Evolutionary conservation across 768 basidiomycete genomes (phyloP).

Genomic region (Mrakia hoshinonis): DNA sequence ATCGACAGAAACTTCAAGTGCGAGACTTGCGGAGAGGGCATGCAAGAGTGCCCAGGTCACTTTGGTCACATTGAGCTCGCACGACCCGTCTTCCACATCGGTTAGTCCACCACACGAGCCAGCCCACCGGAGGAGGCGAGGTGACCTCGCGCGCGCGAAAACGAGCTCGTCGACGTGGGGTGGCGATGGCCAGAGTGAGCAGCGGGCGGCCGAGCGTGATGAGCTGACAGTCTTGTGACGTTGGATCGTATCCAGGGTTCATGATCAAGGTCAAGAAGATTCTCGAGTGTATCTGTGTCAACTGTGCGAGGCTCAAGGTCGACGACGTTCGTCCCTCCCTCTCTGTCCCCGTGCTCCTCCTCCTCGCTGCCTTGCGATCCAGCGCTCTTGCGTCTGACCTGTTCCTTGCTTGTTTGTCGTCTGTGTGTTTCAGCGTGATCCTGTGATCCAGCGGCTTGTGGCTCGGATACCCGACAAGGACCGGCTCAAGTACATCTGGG

Average conservation of each 20-base stretch:
- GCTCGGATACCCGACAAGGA: slow-evolving; percentile 39
- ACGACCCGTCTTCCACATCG: slow-evolving; percentile 93
- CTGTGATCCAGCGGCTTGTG: slow-evolving; percentile 34
- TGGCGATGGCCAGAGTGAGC: neutral
- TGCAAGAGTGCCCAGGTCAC: slow-evolving; percentile 98
- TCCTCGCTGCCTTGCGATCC: slow-evolving; percentile 47
- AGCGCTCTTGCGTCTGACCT: neutral
- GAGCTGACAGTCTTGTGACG: neutral
- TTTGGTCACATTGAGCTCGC: slow-evolving; percentile 98
- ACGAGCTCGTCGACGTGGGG: neutral
- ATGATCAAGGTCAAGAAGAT: slow-evolving; percentile 99
- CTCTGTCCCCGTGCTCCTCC: slow-evolving; percentile 50
- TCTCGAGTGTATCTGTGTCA: slow-evolving; percentile 94
- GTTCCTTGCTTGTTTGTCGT: neutral
- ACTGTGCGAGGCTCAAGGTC: slow-evolving; percentile 95
- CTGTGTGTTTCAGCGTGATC: slow-evolving; percentile 33
- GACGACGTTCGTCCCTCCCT: slow-evolving; percentile 71
- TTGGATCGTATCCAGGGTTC: slow-evolving; percentile 54
- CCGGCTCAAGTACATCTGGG: slow-evolving; percentile 41
- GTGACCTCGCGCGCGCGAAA: neutral
- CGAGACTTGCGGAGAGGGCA: slow-evolving; percentile 99
- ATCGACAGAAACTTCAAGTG: slow-evolving; percentile 68
- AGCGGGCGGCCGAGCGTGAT: neutral
- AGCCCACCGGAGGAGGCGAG: neutral
- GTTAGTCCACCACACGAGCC: slow-evolving; percentile 46